Base-by-base conservation (phyloP, 2,329 filamentous ascomycete genomes). In the Incumbomyces delicatus region DNA sequence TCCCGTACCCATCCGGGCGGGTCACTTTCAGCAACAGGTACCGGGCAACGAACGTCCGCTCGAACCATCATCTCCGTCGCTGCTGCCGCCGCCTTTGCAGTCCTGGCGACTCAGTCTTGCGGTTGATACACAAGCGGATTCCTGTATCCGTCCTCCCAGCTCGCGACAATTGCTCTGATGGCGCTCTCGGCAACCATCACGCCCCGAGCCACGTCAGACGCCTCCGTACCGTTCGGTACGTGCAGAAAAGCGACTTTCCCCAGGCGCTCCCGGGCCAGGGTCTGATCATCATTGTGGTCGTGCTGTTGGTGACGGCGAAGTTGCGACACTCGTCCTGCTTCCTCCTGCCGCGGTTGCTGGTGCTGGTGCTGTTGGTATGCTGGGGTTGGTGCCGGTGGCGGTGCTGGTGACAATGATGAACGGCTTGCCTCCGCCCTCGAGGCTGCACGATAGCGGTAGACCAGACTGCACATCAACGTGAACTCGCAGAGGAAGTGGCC, bases 401-500 rank as follows among this genome's bases (percentile, higher is more conserved):
- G 16, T n/a, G 37, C 14, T 22, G 11, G 22, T 27, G 8, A 27
- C 22, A 8, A 8, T 27, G 22, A 27, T 8, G 8, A 27, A 27
- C 5, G 22, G 5, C 16, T 4, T 17, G 13, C 5, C 33, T 35
- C 33, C 6, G 22, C 14, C 16, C 6, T n/a, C 14, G n/a, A 12
- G 7, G 14, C 43, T 22, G 37, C 43, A 38, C 17, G 13, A 7
- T 38, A 44, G 3, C 46, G 46, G 13, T 43, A 33, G 17, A 32
- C 40, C 2, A 57, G 37, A 42, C 55, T 57, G 74, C 74, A 46
- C 63, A 80, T 87, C 63, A 83, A 86, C 54, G 84, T 87, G 59
- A 85, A 89, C 60, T 89, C 85, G 64, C 85, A 89, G 13, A 88
- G 69, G 61, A 83, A 89, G 16, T 74, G 75, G 2, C 85, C 85